Evolutionary conservation across 345 rosid species (phyloP).

Genomic region (Bruguiera gymnorhiza): DNA sequence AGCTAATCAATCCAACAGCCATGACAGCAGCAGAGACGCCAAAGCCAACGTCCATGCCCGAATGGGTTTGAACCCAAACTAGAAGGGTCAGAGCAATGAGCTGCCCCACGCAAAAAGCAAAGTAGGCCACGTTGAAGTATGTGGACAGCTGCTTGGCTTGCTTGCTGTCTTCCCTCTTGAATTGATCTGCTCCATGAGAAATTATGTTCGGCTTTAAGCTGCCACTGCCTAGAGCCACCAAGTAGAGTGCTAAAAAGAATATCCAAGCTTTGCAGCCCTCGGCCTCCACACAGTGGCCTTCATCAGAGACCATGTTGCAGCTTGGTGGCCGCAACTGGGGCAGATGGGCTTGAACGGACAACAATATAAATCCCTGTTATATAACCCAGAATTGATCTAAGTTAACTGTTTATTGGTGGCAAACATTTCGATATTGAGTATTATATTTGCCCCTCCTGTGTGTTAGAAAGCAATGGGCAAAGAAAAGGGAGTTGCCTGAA

Average conservation of each 20-base stretch:
- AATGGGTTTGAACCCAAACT: slow-evolving; percentile 21
- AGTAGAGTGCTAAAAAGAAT: slow-evolving; percentile 16
- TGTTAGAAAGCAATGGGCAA: too few relatives aligned
- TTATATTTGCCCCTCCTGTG: neutral
- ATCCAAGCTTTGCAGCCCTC: slow-evolving; percentile 16
- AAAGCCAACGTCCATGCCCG: slow-evolving; percentile 21
- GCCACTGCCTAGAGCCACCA: slow-evolving; percentile 21
- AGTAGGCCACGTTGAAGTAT: slow-evolving; percentile 17
- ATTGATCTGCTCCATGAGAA: slow-evolving; percentile 20
- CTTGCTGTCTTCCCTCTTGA: slow-evolving; percentile 7
- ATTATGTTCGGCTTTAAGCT: slow-evolving; percentile 22
- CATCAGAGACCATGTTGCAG: slow-evolving; percentile 7
- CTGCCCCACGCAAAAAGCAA: slow-evolving; percentile 21
- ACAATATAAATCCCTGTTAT: slow-evolving; percentile 17
- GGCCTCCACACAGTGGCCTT: slow-evolving; percentile 6
- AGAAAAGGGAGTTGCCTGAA: too few relatives aligned
- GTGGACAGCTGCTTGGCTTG: slow-evolving; percentile 20
- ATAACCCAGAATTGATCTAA: neutral
- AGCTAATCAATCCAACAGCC: slow-evolving; percentile 17
- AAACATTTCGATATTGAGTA: neutral
- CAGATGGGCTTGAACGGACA: slow-evolving; percentile 17
- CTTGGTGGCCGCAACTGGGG: slow-evolving; percentile 18
- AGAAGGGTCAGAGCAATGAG: slow-evolving; percentile 13
- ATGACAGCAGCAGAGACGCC: slow-evolving; percentile 21
- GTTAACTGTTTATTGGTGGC: too few relatives aligned